These are phyloP conservation scores for Phaffia australis DNA, from an alignment of 768 basidiomycete genomes.

Conservation along the genomic window DNA sequence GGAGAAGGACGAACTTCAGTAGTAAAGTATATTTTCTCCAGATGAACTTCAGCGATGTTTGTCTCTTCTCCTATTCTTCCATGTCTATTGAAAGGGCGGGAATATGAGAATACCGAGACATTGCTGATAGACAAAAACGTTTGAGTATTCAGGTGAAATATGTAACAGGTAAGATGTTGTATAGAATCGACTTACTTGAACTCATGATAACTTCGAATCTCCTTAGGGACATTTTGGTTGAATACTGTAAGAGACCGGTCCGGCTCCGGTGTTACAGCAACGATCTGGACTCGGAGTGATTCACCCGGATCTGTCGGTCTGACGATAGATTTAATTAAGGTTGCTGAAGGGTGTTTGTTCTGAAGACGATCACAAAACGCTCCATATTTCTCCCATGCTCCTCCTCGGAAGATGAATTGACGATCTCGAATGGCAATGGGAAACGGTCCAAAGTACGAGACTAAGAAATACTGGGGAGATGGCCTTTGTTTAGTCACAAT, in stretches of 20 bases:
- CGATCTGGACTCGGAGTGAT: conserved; percentile 81
- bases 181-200: conserved; percentile 49
- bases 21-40: conserved; percentile 58
- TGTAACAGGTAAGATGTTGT: too few species aligned
- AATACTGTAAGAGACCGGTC: conserved; percentile 67
- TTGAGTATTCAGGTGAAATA: neutral
- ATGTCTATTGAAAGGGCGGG: conserved; percentile 54
- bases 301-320: conserved; percentile 72
- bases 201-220: conserved; percentile 76
- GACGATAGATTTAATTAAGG: conserved; percentile 57
- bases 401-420: conserved; percentile 57
- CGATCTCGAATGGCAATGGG: conserved; percentile 19
- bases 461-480: conserved; percentile 24
- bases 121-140: conserved; percentile 42
- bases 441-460: conserved; percentile 50
- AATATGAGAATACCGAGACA: conserved; percentile 69
- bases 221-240: conserved; percentile 58
- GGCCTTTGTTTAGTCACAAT: conserved; percentile 30
- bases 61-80: conserved; percentile 32
- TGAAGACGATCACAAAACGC: conserved; percentile 79
- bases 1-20: conserved; percentile 26
- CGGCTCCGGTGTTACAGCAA: conserved; percentile 72
- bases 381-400: conserved; percentile 76
- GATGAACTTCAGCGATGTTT: conserved; percentile 45
- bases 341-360: conserved; percentile 76